phyloP scores from a whole-genome alignment of 805 yeast genomes.

The Yamadazyma phyllophila region DNA sequence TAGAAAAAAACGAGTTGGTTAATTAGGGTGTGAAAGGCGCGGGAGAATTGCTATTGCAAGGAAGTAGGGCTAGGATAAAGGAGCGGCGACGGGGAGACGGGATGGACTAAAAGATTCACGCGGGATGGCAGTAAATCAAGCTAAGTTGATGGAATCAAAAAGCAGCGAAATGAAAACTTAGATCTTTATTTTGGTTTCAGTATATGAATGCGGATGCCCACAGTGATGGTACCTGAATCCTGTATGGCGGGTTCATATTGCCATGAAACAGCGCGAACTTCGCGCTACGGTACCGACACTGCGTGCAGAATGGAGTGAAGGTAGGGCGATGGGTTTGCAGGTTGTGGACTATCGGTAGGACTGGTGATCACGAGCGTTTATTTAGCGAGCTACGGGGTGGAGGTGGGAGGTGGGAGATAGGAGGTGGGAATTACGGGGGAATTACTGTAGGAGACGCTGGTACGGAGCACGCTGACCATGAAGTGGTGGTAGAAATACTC shows the following conservation, averaged over 20 bases:
- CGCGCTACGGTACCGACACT: neutral
- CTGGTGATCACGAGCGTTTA: no score
- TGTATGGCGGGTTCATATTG: neutral
- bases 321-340: no score
- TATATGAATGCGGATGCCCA: neutral
- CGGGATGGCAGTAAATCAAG: neutral
- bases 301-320: no score
- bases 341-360: no score
- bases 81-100: neutral
- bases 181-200: neutral
- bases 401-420: no score
- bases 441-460: no score
- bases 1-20: neutral
- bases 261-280: neutral
- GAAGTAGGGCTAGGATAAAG: neutral
- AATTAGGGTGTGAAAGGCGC: neutral
- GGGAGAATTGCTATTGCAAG: neutral
- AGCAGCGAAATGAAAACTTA: neutral
- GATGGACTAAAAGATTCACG: neutral
- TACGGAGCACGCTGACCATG: no score
- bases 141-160: neutral
- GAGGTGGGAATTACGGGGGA: no score
- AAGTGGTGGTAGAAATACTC: no score
- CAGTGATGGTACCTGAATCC: constrained; percentile 5
- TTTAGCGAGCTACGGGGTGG: no score